Percentiles rank a stretch among this genome's conserved stretches.
phyloP scores from a whole-genome alignment of 1,284 basidiomycete genomes.

The Waitea zeae region DNA sequence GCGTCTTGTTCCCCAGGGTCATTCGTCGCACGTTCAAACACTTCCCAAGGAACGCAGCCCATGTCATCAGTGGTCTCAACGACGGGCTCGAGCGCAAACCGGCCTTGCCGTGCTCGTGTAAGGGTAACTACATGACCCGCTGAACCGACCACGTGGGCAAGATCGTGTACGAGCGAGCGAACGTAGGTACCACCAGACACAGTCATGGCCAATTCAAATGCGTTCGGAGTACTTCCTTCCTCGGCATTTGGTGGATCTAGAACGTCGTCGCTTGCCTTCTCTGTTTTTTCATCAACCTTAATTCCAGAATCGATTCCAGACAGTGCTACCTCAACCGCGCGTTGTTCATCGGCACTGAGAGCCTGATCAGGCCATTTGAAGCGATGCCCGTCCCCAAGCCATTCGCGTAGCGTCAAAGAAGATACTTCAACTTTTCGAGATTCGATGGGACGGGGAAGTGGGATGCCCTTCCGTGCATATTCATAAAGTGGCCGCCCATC shows the following conservation, averaged over 20 bases:
- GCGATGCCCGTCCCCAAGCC: conserved; percentile 44
- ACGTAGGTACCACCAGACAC: conserved; percentile 97
- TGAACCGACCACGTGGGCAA: conserved; percentile 67
- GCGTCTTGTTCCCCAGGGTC: conserved; percentile 29
- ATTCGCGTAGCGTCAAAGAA: conserved; percentile 56
- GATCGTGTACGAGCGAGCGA: conserved; percentile 81
- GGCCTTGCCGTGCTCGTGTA: conserved; percentile 71
- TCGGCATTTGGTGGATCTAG: conserved; percentile 10
- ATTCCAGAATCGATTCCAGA: conserved; percentile 20
- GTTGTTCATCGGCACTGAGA: conserved; percentile 52
- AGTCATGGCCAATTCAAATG: conserved; percentile 81
- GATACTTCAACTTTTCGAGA: conserved; percentile 73
- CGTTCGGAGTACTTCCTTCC: conserved; percentile 44
- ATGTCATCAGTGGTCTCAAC: conserved; percentile 21
- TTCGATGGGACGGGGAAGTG: conserved; percentile 87
- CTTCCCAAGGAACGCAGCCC: conserved; percentile 61
- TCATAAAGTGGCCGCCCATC: conserved; percentile 94
- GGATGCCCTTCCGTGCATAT: conserved; percentile 82
- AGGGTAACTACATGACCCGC: conserved; percentile 86
- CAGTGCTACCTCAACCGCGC: conserved; percentile 50
- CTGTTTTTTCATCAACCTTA: conserved; percentile 15
- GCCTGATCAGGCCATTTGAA: conserved; percentile 61
- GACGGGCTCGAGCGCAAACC: conserved; percentile 40
- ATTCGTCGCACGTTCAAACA: conserved; percentile 50
- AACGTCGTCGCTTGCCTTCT: conserved; percentile 17